These are phyloP conservation scores for Dioscorea zingiberensis DNA, from an alignment of 106 monocot species.

Conservation along the genomic window DNA sequence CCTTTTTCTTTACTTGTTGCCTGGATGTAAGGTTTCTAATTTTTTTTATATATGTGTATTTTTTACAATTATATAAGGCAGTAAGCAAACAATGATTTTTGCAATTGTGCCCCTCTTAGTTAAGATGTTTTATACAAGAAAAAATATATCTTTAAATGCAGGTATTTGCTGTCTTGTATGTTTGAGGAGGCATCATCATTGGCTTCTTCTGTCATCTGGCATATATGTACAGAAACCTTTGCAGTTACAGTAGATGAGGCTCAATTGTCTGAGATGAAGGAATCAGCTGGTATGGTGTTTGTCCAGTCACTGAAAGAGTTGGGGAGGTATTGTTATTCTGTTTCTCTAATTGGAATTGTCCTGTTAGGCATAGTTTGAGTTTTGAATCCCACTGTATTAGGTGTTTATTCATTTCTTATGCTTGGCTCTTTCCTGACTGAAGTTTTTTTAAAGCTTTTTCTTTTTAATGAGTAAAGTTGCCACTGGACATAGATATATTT, in stretches of 20 bases:
- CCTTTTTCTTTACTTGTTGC: background rate
- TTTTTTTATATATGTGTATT: background rate
- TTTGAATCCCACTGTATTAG: no score
- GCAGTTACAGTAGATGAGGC: constrained; percentile 15
- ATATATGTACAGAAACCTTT: constrained; percentile 9
- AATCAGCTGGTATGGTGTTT: constrained; percentile 74
- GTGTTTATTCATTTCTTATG: no score
- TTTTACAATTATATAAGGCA: no score
- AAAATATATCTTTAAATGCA: constrained; percentile 6
- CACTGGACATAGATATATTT: no score
- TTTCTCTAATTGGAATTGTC: no score
- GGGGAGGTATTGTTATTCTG: constrained; percentile 34
- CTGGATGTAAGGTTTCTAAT: background rate
- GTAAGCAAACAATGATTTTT: no score
- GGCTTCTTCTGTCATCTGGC: constrained; percentile 34
- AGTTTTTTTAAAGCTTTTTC: no score
- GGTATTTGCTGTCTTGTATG: constrained; percentile 52
- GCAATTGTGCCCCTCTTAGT: no score
- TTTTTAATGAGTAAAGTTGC: no score
- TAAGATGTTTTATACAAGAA: background rate
- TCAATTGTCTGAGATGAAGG: constrained; percentile 39
- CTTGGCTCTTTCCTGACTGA: no score
- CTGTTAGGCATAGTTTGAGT: no score
- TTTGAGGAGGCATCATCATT: constrained; percentile 59
- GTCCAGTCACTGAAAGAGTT: constrained; percentile 65